Conservation (phyloP, 768 basidiomycete species). For the Tephrocybe sp. region DNA sequence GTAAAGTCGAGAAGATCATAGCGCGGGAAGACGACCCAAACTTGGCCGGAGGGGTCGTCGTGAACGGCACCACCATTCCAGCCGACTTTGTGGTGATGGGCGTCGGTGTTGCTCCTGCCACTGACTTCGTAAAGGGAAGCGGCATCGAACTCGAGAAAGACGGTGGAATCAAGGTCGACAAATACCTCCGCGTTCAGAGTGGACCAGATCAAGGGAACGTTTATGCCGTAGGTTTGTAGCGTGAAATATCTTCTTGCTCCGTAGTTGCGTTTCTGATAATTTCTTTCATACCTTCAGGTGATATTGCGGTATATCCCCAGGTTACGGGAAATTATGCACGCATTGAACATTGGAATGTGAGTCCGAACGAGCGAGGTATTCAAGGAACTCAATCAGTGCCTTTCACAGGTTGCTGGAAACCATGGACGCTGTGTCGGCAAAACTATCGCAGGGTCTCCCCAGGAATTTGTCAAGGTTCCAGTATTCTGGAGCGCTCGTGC, state of each 20-base stretch:
- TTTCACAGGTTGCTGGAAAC: constrained; percentile 71
- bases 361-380: too few species aligned
- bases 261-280: neutral
- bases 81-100: constrained; percentile 84
- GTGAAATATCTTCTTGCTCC: too few species aligned
- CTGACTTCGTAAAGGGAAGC: constrained; percentile 72
- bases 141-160: constrained; percentile 70
- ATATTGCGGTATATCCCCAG: constrained; percentile 80
- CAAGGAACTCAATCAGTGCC: too few species aligned
- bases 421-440: constrained; percentile 82
- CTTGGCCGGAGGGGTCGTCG: constrained; percentile 61
- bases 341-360: constrained; percentile 91
- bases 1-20: constrained; percentile 65
- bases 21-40: constrained; percentile 49
- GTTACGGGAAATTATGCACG: constrained; percentile 49
- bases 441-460: constrained; percentile 61
- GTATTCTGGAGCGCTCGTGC: constrained; percentile 89
- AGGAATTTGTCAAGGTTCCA: constrained; percentile 77
- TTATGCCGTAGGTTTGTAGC: constrained; percentile 68
- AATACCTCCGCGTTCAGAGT: constrained; percentile 58
- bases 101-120: constrained; percentile 83
- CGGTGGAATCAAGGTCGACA: constrained; percentile 75
- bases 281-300: constrained; percentile 40
- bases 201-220: constrained; percentile 46
- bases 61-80: constrained; percentile 60